Base-by-base conservation (phyloP, 768 basidiomycete genomes). In the Amanita molliuscula region DNA sequence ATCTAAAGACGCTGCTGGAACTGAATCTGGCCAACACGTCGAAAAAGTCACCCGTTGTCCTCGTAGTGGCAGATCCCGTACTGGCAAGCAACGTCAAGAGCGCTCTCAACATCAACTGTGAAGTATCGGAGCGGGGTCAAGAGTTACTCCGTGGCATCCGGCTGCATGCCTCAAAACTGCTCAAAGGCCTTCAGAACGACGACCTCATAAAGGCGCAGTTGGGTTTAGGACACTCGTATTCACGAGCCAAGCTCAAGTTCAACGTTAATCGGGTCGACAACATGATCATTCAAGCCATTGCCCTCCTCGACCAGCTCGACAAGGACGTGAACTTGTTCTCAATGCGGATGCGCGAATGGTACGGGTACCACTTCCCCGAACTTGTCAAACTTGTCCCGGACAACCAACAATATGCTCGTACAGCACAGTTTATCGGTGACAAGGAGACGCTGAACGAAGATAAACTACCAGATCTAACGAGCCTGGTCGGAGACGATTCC, bases 241-340 rank as follows among this genome's bases (percentile, higher is more conserved):
- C 93, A 20, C 84, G 95, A 55, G 87, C 94, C 35, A 98, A 97
- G 65, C 85, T 97, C 55, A 98, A 98, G 71, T 97, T 92, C 78
- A 94, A 93, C 67, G 90, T 93, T 48, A 94, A 94, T 74, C 78
- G 90, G 47, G 80, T 89, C 50, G 93, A 96, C 70, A 96, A 98
- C 76, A 98, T 98, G 95, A 97, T 98, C 69, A 98, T 98, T 59
- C 95, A 97, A 69, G 95, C 95, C 53, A 97, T 98, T 63, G 89
- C 94, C 4, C 83, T 97, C 51, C 88, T 96, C 59, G 95, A 98
- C 71, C 94, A 97, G 61, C 85, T 97, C 61, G 95, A 98, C 78
- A 98, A 97, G 75, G 95, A 98, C 66, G 92, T 97, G 67, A 98
- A 98, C 73, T 81, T 94, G 26, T 97, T 98, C 65, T 87, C 93